Percentiles rank a stretch among this genome's conserved stretches.
Evolutionary conservation across 2,329 filamentous ascomycete genomes (phyloP).

Genomic region (Exserohilum rostratum): DNA sequence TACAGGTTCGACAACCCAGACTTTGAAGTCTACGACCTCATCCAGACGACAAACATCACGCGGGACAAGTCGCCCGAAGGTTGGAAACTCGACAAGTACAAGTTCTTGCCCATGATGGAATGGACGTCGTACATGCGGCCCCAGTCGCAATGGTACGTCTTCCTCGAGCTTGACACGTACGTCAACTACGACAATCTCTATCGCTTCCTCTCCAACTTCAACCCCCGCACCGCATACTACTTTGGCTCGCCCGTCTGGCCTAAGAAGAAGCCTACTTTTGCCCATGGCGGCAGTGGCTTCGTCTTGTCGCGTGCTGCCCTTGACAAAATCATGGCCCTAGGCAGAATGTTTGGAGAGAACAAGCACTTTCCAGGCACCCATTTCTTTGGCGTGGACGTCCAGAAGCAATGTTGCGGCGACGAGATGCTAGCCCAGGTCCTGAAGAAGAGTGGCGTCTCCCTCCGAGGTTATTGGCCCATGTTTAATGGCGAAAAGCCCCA

Average conservation of each 20-base stretch:
- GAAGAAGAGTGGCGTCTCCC: conserved; percentile 42
- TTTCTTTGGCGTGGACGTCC: conserved; percentile 45
- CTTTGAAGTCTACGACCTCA: conserved; percentile 58
- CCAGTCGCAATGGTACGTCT: conserved; percentile 45
- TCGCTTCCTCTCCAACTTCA: conserved; percentile 48
- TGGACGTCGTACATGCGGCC: conserved; percentile 51
- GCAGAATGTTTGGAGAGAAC: conserved; percentile 46
- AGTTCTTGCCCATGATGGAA: conserved; percentile 62
- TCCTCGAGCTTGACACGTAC: conserved; percentile 48
- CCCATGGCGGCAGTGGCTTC: conserved; percentile 53
- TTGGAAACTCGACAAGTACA: conserved; percentile 65
- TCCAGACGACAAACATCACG: conserved; percentile 49
- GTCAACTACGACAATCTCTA: conserved; percentile 50
- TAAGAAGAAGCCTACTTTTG: conserved; percentile 46
- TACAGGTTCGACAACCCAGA: conserved; percentile 54
- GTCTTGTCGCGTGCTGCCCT: conserved; percentile 58
- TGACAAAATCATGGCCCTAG: conserved; percentile 48
- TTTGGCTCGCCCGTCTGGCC: conserved; percentile 49
- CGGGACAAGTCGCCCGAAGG: conserved; percentile 56
- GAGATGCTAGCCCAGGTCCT: conserved; percentile 47
- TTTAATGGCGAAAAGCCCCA: conserved; percentile 53
- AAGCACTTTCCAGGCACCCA: conserved; percentile 40
- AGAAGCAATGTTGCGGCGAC: conserved; percentile 48
- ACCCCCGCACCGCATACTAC: conserved; percentile 47
- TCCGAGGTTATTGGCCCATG: conserved; percentile 52